Percentiles rank a stretch among this genome's conserved stretches.
Evolutionary conservation across 2,329 filamentous ascomycete species (phyloP).

Genomic region (Biscogniauxia sp.): DNA sequence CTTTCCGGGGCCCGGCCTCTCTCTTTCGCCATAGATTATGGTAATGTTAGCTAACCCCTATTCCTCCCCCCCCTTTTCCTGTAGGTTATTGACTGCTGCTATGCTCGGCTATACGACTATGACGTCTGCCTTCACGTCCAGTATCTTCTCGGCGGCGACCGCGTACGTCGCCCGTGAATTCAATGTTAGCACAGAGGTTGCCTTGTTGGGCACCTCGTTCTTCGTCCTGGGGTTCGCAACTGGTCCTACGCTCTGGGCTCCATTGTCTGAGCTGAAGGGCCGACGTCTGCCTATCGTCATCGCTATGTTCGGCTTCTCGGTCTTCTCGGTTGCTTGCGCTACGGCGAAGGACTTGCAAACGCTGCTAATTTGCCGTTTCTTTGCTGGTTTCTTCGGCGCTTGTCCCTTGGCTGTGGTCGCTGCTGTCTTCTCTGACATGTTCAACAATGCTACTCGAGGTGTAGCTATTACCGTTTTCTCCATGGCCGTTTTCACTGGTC

Average conservation of each 20-base stretch:
- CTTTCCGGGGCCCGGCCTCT: background rate
- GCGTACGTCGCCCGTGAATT: constrained; percentile 55
- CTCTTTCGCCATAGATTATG: background rate
- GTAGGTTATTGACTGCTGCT: constrained; percentile 58
- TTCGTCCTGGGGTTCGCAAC: constrained; percentile 69
- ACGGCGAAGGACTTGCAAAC: constrained; percentile 67
- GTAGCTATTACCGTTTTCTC: constrained; percentile 57
- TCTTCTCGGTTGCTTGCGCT: constrained; percentile 65
- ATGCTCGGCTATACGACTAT: constrained; percentile 74
- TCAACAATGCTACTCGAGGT: constrained; percentile 61
- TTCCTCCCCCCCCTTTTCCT: background rate
- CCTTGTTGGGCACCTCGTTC: constrained; percentile 63
- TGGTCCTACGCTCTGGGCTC: constrained; percentile 66
- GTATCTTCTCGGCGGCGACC: constrained; percentile 71
- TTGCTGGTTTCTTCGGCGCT: constrained; percentile 69
- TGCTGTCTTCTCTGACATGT: constrained; percentile 71
- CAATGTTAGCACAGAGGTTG: constrained; percentile 59
- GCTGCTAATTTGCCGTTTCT: constrained; percentile 70
- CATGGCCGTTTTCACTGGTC: constrained; percentile 64
- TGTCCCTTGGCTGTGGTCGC: constrained; percentile 67
- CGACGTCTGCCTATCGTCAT: constrained; percentile 60
- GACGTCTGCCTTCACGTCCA: constrained; percentile 69
- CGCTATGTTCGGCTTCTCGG: constrained; percentile 66
- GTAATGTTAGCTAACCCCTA: constrained; percentile 13
- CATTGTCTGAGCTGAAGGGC: constrained; percentile 69